A percentile compares a stretch with the other conserved stretches of the same genome.
Evolutionary conservation across 345 rosid species (phyloP).

Genomic region (Gossypium rotundifolium): DNA sequence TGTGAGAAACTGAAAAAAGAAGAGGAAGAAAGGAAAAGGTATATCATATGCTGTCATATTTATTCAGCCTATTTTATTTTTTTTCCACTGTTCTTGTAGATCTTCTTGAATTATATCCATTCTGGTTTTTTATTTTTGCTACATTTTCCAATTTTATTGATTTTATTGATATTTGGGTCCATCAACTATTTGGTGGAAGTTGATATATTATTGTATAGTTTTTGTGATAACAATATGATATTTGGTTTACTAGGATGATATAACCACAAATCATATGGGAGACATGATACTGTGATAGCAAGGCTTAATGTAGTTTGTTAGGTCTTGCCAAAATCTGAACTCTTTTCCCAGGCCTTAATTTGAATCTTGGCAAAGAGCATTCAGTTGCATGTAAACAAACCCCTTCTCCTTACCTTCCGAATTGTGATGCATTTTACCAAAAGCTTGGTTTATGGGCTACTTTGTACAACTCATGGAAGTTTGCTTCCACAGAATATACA

Average conservation of each 20-base stretch:
- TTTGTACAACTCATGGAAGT: not conserved
- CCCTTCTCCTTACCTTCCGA: not conserved
- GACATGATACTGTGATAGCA: not conserved
- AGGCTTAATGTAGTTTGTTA: not conserved
- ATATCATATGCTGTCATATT: conserved; percentile 18
- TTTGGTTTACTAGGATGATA: not conserved
- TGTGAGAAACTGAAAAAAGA: conserved; percentile 66
- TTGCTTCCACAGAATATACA: not conserved
- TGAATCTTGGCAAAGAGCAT: not conserved
- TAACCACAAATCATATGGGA: not conserved
- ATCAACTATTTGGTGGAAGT: not conserved
- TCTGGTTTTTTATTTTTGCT: not conserved
- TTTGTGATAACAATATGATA: not conserved
- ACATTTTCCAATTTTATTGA: not conserved
- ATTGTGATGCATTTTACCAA: not conserved
- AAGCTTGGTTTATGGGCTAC: not conserved
- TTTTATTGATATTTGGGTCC: not conserved
- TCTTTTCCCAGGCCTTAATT: not conserved
- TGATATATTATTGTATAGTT: not conserved
- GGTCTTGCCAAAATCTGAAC: not conserved
- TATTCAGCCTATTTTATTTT: not conserved
- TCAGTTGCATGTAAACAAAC: not conserved
- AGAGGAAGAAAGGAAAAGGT: conserved; percentile 94
- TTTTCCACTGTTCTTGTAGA: conserved; percentile 3
- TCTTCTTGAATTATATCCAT: not conserved